These are phyloP conservation scores for Tolypocladium inflatum DNA, from an alignment of 2,329 filamentous ascomycete genomes.

Conservation along the genomic window DNA sequence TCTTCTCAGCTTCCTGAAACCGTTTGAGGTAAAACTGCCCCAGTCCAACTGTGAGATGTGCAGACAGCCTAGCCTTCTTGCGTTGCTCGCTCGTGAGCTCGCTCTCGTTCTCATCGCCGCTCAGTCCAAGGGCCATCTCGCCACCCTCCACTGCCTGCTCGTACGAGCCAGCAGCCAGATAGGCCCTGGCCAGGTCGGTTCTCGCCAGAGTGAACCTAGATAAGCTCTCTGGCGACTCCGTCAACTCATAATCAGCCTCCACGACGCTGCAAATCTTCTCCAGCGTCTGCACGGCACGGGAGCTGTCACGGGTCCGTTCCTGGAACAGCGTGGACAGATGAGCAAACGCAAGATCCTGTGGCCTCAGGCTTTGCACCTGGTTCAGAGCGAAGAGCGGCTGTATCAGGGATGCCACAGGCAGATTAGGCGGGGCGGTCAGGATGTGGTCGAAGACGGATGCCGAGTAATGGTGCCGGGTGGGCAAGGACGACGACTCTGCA, in stretches of 20 bases:
- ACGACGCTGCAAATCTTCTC: conserved; percentile 57
- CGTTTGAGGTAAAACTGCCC: conserved; percentile 64
- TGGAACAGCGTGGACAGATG: conserved; percentile 75
- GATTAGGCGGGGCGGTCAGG: conserved; percentile 41
- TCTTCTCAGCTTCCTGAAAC: conserved; percentile 61
- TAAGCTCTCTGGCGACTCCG: conserved; percentile 66
- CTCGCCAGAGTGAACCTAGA: conserved; percentile 74
- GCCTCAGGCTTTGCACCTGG: conserved; percentile 65
- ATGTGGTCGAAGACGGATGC: conserved; percentile 77
- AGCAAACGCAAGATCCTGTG: conserved; percentile 59
- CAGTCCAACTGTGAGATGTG: conserved; percentile 76
- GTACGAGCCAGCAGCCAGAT: conserved; percentile 60
- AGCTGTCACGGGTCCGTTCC: conserved; percentile 66
- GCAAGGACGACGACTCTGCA: conserved; percentile 62
- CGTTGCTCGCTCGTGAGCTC: conserved; percentile 57
- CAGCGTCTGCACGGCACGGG: conserved; percentile 53
- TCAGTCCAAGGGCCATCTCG: conserved; percentile 70
- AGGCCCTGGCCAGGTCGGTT: conserved; percentile 75
- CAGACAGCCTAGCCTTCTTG: conserved; percentile 66
- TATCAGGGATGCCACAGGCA: conserved; percentile 55
- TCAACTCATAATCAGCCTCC: conserved; percentile 76
- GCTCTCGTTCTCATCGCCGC: conserved; percentile 58
- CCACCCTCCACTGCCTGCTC: conserved; percentile 67
- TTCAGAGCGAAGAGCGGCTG: conserved; percentile 83
- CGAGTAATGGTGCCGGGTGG: conserved; percentile 71